phyloP scores from a whole-genome alignment of 192 early-diverging fungal genomes.

The Coemansia sp. region DNA sequence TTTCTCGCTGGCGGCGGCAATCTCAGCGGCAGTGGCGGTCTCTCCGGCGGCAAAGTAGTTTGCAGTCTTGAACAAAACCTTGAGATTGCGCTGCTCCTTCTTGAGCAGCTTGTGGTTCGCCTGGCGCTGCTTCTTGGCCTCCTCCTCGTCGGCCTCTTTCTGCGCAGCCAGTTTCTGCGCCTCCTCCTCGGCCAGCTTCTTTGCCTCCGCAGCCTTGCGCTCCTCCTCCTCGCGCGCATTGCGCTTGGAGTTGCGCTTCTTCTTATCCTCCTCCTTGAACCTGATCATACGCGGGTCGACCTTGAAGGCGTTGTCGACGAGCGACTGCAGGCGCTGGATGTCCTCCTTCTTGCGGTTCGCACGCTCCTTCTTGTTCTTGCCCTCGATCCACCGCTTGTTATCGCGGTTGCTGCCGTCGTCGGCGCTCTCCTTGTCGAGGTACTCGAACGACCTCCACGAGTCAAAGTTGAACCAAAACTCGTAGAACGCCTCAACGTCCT shows the following conservation, averaged over 20 bases:
- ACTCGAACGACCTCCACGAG: slow-evolving; percentile 98
- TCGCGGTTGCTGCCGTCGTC: slow-evolving; percentile 89
- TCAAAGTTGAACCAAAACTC: slow-evolving; percentile 87
- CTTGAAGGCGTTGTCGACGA: slow-evolving; percentile 82
- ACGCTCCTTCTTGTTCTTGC: slow-evolving; percentile 92
- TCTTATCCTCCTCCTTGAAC: slow-evolving; percentile 90
- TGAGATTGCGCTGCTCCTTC: slow-evolving; percentile 90
- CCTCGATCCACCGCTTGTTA: slow-evolving; percentile 92
- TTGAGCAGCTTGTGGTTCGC: slow-evolving; percentile 81
- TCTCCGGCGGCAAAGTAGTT: slow-evolving; percentile 71
- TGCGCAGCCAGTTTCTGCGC: slow-evolving; percentile 59
- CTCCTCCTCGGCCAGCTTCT: slow-evolving; percentile 57
- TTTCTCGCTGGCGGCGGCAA: slow-evolving; percentile 70
- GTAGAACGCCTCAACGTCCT: slow-evolving; percentile 78
- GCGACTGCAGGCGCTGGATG: slow-evolving; percentile 76
- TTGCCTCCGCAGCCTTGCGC: slow-evolving; percentile 40
- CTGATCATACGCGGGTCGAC: slow-evolving; percentile 86
- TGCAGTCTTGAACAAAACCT: slow-evolving; percentile 70
- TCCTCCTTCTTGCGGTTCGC: slow-evolving; percentile 97
- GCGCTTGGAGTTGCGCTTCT: slow-evolving; percentile 87
- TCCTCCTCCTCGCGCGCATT: slow-evolving; percentile 77
- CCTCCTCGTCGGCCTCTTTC: slow-evolving; percentile 63
- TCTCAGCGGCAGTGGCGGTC: slow-evolving; percentile 53
- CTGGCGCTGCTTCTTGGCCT: slow-evolving; percentile 83
- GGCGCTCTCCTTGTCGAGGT: slow-evolving; percentile 94